Evolutionary conservation across 768 basidiomycete genomes (phyloP), one percentile per base, ranked within the genome.

Genomic region (Pholiota conissans): DNA sequence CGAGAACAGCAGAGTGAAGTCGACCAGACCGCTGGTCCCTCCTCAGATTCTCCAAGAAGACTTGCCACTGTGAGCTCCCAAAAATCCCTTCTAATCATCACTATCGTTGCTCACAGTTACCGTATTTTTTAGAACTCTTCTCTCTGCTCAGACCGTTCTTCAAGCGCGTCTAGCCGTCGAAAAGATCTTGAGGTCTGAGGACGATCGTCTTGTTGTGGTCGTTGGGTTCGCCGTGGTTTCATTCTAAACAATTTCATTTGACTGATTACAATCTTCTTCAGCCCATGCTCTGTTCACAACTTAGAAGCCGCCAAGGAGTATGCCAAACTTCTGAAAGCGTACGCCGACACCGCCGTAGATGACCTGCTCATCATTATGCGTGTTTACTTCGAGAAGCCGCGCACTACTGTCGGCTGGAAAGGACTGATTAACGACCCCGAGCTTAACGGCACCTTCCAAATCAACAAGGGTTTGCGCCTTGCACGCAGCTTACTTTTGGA

Each of bases 351-450:
- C 10, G 85, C 90, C 45, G 85, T 85, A 67, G 87, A 91, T 10
- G 97, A 98, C 64, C 81, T 99, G 29, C 82, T 90, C 72, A 97
- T 99, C 66, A 80, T 98, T 63, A 98, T 98, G 96, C 89, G 95
- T 26, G 94, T 98, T 64, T 98, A 99, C 79, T 99, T 98, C 68
- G 96, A 98, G 67, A 98, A 98, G 67, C 89, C 89, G 1, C 82
- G 96, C 28, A 98, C 96, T 6, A 98, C 96, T 0, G 90, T 98
- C 48, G 97, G 97, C 26, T 99, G 96, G 96, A 99, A 99, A 72
- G 96, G 96, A 34, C 84, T 98, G 61, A 98, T 98, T 74, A 98
- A 98, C 69, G 95, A 98, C 67, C 95, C 96, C 5, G 91, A 93
- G 53, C 86, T 98, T 78, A 95, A 98, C 73, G 84, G 88, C 52